A percentile compares a stretch with the other conserved stretches of the same genome.
These are phyloP conservation scores for Poa annua DNA, from an alignment of 176 grass and related monocot species.

Conservation along the genomic window DNA sequence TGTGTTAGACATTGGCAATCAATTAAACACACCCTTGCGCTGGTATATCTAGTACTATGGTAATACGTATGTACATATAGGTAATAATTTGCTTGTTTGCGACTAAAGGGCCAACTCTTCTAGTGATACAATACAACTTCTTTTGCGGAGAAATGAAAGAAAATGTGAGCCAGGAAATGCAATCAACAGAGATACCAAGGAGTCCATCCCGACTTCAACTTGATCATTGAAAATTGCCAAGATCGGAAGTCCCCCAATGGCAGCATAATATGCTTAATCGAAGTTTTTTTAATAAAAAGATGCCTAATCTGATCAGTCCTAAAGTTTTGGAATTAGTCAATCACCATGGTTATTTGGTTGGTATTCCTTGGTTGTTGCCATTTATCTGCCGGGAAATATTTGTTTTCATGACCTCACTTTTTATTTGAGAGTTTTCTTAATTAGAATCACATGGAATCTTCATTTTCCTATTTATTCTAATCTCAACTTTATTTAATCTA, in stretches of 20 bases:
- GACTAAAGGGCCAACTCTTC: neutral
- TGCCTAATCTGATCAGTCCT: neutral
- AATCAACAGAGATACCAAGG: neutral
- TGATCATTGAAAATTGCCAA: neutral
- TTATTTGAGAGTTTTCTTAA: constrained; percentile 8
- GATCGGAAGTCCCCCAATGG: neutral
- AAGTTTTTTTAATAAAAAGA: neutral
- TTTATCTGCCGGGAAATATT: neutral
- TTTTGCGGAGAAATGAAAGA: neutral
- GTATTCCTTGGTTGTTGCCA: neutral
- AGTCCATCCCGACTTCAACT: constrained; percentile 21
- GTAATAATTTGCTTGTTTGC: neutral
- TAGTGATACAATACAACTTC: neutral
- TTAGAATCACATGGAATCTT: constrained; percentile 5
- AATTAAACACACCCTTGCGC: neutral
- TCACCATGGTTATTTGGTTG: constrained; percentile 4
- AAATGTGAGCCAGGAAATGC: neutral
- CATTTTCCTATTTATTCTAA: neutral
- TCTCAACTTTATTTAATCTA: constrained; percentile 9
- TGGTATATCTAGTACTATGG: constrained; percentile 3
- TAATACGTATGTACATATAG: constrained; percentile 7
- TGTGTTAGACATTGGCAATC: neutral
- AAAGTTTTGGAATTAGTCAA: neutral
- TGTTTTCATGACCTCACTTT: neutral
- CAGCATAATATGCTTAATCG: neutral